These are phyloP conservation scores for Colletotrichum zoysiae DNA, from an alignment of 2,329 filamentous ascomycete genomes.

Conservation along the genomic window DNA sequence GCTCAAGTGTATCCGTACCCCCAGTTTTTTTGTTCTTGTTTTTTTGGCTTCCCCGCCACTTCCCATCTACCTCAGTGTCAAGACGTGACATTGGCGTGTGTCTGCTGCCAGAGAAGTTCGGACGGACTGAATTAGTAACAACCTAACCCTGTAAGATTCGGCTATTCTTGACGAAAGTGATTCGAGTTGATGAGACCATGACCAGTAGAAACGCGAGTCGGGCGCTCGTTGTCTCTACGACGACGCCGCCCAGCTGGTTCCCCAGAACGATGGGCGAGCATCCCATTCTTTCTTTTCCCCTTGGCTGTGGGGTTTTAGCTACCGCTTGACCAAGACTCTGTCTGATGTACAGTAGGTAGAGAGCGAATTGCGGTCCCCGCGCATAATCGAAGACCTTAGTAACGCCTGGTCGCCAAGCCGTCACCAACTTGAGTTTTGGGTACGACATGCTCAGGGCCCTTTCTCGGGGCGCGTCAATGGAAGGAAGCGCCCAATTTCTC, in stretches of 20 bases:
- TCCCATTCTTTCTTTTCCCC: not conserved
- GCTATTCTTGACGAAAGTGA: conserved; percentile 27
- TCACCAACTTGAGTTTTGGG: conserved; percentile 24
- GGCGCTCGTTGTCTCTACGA: not conserved
- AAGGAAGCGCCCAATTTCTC: not conserved
- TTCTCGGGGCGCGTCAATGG: conserved; percentile 4
- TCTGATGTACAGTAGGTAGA: not conserved
- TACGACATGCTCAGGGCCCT: conserved; percentile 17
- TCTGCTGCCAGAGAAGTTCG: conserved; percentile 14
- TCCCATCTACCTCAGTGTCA: not conserved
- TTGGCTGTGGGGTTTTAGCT: not conserved
- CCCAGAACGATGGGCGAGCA: not conserved
- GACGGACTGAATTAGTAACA: conserved; percentile 16
- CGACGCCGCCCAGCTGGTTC: conserved; percentile 18
- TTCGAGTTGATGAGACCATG: conserved; percentile 18
- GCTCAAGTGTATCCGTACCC: not conserved
- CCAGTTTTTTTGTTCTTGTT: not conserved
- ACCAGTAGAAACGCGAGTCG: conserved; percentile 9
- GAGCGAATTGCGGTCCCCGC: conserved; percentile 7
- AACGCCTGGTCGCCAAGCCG: conserved; percentile 29
- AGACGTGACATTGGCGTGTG: conserved; percentile 1
- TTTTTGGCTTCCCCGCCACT: too few relatives aligned
- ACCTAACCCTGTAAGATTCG: not conserved
- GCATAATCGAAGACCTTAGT: not conserved
- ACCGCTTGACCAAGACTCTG: not conserved